A percentile compares a stretch with the other conserved stretches of the same genome.
Conservation (phyloP, 768 basidiomycete genomes). For the Flagelloscypha sp. region DNA sequence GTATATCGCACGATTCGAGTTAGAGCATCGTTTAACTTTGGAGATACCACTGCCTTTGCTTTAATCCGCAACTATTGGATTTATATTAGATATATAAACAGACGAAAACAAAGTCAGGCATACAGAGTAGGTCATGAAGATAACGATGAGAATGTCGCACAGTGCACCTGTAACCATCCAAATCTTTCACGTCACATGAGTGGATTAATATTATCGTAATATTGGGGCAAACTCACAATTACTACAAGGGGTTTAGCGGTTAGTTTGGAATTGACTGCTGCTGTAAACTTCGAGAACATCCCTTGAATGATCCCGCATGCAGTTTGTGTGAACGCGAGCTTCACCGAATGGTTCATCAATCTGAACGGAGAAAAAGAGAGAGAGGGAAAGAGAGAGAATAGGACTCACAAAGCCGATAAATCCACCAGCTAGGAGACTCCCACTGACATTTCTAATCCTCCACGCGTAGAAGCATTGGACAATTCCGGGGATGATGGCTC, state of each 20-base stretch:
- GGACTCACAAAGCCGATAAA: constrained; percentile 17
- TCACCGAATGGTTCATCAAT: constrained; percentile 2
- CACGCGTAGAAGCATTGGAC: constrained; percentile 25
- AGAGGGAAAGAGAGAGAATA: constrained; percentile 8
- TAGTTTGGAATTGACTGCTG: too few species aligned
- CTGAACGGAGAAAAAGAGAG: too few species aligned
- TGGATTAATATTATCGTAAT: neutral
- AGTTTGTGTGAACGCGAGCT: constrained; percentile 8
- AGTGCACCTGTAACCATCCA: constrained; percentile 26
- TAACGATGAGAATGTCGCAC: constrained; percentile 24
- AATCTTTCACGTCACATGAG: constrained; percentile 14
- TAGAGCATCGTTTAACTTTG: too few species aligned
- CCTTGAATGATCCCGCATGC: constrained; percentile 7
- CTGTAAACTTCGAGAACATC: too few species aligned
- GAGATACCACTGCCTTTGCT: constrained; percentile 19
- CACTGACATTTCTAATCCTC: constrained; percentile 19
- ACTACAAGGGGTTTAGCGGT: too few species aligned
- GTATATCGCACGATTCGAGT: constrained; percentile 25
- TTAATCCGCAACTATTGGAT: constrained; percentile 11
- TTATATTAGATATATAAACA: neutral
- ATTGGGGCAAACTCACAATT: too few species aligned
- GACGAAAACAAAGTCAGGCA: constrained; percentile 2
- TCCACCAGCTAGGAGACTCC: constrained; percentile 14
- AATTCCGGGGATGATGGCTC: constrained; percentile 13
- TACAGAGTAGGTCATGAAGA: constrained; percentile 24